Conservation (phyloP, 2,329 filamentous ascomycete genomes). For the Parasarocladium wereldwijsianum region DNA sequence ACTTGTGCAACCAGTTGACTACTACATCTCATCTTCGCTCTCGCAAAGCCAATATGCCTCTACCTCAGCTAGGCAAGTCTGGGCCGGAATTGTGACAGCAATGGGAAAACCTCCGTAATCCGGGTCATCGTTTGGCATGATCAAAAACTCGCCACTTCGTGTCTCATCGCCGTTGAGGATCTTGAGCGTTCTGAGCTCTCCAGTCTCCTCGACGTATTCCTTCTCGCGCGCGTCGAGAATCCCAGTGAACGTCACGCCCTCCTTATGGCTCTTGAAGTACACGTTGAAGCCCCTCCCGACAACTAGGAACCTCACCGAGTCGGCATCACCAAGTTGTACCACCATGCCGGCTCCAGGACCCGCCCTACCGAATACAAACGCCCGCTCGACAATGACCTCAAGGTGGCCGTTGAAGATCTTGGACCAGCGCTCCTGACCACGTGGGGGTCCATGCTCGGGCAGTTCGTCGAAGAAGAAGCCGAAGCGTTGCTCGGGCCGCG, state of each 20-base stretch:
- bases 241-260: slow-evolving; percentile 20
- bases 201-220: slow-evolving; percentile 17
- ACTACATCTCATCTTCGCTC: no score
- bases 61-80: slow-evolving; percentile 30
- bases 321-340: slow-evolving; percentile 18
- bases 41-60: no score
- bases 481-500: slow-evolving; percentile 16
- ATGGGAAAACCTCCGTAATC: slow-evolving; percentile 43
- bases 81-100: slow-evolving; percentile 35
- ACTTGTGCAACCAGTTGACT: no score
- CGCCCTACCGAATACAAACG: slow-evolving; percentile 24
- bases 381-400: slow-evolving; percentile 20
- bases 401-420: slow-evolving; percentile 15
- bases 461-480: slow-evolving; percentile 24
- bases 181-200: slow-evolving; percentile 16
- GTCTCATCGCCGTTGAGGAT: slow-evolving; percentile 26
- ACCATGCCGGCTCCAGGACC: slow-evolving; percentile 22
- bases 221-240: slow-evolving; percentile 22
- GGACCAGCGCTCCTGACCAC: no score
- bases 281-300: slow-evolving; percentile 24
- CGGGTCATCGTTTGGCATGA: slow-evolving; percentile 41
- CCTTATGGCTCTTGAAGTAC: slow-evolving; percentile 14
- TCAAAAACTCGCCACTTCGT: slow-evolving; percentile 26
- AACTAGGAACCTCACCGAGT: slow-evolving; percentile 21
- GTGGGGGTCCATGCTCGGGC: slow-evolving; percentile 7